These are phyloP conservation scores for Trichoderma endophyticum DNA, from an alignment of 2,329 filamentous ascomycete genomes.

Conservation along the genomic window DNA sequence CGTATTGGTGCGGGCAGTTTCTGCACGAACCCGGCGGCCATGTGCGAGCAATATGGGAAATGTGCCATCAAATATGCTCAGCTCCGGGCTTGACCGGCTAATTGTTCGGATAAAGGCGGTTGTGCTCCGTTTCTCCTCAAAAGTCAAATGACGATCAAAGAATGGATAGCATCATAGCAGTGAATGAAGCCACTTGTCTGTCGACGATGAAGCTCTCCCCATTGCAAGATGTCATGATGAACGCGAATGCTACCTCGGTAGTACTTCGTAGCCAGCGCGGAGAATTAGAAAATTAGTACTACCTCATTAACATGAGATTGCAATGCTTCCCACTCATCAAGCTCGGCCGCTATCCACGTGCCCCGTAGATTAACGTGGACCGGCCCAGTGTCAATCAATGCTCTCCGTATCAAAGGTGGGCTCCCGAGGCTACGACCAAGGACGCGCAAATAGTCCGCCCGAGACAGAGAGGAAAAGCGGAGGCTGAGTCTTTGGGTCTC, in stretches of 20 bases:
- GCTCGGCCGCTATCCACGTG: neutral
- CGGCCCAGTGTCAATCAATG: neutral
- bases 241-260: neutral
- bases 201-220: neutral
- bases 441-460: constrained; percentile 11
- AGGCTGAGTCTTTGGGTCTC: neutral
- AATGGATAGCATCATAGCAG: neutral
- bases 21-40: neutral
- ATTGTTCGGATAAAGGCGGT: neutral
- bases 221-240: neutral
- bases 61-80: constrained; percentile 10
- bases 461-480: neutral
- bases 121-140: neutral
- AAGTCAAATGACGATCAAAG: neutral
- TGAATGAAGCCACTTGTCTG: neutral
- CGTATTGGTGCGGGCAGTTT: neutral
- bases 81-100: neutral
- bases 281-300: neutral
- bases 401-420: neutral
- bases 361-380: neutral
- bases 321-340: neutral
- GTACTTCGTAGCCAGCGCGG: neutral
- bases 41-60: neutral
- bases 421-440: neutral
- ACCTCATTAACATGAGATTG: neutral